Evolutionary conservation across 2,329 filamentous ascomycete genomes (phyloP).

Genomic region (Pseudopithomyces chartarum): DNA sequence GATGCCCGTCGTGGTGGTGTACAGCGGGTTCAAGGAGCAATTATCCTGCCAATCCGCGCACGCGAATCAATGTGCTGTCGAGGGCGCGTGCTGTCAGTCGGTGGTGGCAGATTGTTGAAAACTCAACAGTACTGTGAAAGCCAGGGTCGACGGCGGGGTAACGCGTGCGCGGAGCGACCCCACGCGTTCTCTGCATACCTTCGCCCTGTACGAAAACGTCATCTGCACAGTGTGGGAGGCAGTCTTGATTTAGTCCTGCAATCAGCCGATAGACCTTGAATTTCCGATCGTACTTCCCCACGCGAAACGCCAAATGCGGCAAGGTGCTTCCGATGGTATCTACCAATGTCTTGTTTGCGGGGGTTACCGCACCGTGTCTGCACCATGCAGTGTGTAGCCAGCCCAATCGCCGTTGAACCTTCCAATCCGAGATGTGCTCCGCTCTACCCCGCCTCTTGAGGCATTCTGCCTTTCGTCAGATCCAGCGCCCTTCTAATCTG

Average conservation of each 20-base stretch:
- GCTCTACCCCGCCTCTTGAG: constrained; percentile 26
- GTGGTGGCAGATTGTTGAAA: not conserved
- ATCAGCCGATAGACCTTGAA: not conserved
- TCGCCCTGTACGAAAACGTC: not conserved
- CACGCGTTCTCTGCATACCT: not conserved
- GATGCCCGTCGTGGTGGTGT: not conserved
- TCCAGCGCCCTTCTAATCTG: constrained; percentile 11
- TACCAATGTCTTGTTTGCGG: not conserved
- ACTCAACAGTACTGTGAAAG: not conserved
- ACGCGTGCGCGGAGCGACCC: not conserved
- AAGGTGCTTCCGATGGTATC: constrained; percentile 24
- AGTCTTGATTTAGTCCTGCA: no score
- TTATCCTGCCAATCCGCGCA: not conserved
- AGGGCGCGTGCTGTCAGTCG: not conserved
- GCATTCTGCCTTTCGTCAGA: constrained; percentile 15
- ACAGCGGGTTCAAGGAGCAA: not conserved
- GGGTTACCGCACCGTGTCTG: not conserved
- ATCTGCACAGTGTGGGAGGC: not conserved
- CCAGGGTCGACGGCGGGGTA: constrained; percentile 9
- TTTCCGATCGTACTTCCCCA: not conserved
- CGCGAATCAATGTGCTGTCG: no score
- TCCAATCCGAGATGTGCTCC: constrained; percentile 24
- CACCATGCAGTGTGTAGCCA: not conserved
- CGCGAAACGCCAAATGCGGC: constrained; percentile 21
- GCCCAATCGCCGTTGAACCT: not conserved